Evolutionary conservation across 495 filamentous ascomycete species (phyloP).

Genomic region (Venustampulla echinocandica): DNA sequence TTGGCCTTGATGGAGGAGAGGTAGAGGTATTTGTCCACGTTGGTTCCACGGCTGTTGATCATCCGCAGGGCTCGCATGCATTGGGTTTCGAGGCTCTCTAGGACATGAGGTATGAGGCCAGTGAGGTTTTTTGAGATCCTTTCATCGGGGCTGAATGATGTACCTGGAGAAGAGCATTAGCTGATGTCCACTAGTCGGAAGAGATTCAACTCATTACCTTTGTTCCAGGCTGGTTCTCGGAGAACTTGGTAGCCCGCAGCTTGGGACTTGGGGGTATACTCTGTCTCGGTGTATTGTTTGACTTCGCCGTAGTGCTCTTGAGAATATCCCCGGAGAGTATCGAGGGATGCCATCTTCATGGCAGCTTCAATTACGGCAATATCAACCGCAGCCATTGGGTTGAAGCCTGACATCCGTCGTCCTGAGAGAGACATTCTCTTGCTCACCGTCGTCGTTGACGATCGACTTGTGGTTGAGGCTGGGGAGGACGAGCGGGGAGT

Average conservation of each 20-base stretch:
- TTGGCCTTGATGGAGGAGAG: constrained; percentile 78
- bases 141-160: constrained; percentile 48
- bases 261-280: constrained; percentile 37
- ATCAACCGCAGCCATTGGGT: constrained; percentile 46
- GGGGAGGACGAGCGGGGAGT: constrained; percentile 47
- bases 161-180: constrained; percentile 30
- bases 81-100: constrained; percentile 45
- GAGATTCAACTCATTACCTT: constrained; percentile 30
- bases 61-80: constrained; percentile 48
- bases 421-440: constrained; percentile 45
- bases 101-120: constrained; percentile 47
- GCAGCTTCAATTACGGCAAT: constrained; percentile 42
- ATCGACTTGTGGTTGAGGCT: constrained; percentile 36
- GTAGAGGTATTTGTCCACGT: constrained; percentile 93
- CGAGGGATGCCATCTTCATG: constrained; percentile 45
- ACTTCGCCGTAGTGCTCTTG: constrained; percentile 43
- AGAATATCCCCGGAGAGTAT: constrained; percentile 42
- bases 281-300: constrained; percentile 38
- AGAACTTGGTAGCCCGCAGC: constrained; percentile 48
- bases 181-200: neutral
- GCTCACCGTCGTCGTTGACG: constrained; percentile 43
- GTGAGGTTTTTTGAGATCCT: constrained; percentile 48
- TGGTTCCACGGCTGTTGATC: constrained; percentile 66
- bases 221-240: constrained; percentile 49
- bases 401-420: constrained; percentile 39